Evolutionary conservation across 2,329 filamentous ascomycete species (phyloP), one percentile per base, ranked within the genome.

Genomic region (Calonectria henricotiae): DNA sequence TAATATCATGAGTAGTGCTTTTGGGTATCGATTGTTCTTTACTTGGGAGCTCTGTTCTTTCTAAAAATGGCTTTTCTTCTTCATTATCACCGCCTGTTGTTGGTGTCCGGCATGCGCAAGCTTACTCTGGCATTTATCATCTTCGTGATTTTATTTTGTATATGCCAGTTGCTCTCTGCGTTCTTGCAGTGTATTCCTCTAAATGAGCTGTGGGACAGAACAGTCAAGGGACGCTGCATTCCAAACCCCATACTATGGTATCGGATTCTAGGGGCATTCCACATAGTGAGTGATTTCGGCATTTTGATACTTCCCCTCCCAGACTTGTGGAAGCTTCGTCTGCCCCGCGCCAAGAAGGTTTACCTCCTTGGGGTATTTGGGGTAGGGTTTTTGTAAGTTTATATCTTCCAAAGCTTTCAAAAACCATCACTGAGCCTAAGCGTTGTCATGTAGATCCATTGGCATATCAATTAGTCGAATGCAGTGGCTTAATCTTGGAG

Each of bases 231-330:
- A 1, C 32, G 23, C 3, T 58, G 54, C 8, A 11, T 58, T 11
- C 32, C 54, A 9, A 58, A 58, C 20, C 54, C 32, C 8, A 35
- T 58, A 5, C 9, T 58, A 27, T 58, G 54, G 54, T 58, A 41
- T 15, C 35, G 15, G 1, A n/a, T 58, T 9, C n/a, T 41, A 1
- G 54, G 54, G 20, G 37, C 15, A 2, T 23, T 17, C 1, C 11
- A 58, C 35, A 58, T 58, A n/a, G 35, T 58, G 54, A 58, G 54
- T 35, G 54, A 58, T 6, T 39, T 58, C 17, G 35, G n/a, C 17
- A 58, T 58, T 13, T 41, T 58, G 7, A 39, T 58, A 9, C 54
- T 58, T 25, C 54, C 54, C 3, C n/a, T 58, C 2, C 54, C 54
- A 41, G 54, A 58, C 17, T 23, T 58, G 54, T 58, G 54, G 54